Evolutionary conservation across 2,329 filamentous ascomycete genomes (phyloP), one percentile per base, ranked within the genome.

Genomic region (Curvularia verruculosa): DNA sequence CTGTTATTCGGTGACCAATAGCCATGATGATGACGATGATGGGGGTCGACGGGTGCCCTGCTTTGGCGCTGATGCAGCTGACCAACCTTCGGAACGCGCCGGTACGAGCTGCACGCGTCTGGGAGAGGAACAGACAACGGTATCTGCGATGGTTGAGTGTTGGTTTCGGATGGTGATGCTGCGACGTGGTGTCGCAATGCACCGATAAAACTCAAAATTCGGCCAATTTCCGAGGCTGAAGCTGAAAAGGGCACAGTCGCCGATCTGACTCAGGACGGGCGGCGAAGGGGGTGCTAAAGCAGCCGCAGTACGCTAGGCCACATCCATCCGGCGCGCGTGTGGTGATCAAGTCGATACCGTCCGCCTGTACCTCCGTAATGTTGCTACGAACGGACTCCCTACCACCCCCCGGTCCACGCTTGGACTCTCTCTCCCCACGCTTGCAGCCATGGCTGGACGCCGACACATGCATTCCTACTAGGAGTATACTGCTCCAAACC

Each of bases 1-100:
- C 47, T 24, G 63, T 57, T 43, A 69, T 58, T 23, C 63, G 63
- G 51, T 58, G 65, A 53, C 63, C 66, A 57, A 69, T 55, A 48
- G 68, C 59, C 71, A 75, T 75, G 43, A 3, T n/a, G 28, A 2
- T 26, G 24, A n/a, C n/a, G n/a, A n/a, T n/a, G 28, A 34, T 48
- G 58, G 39, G 51, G 55, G 52, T 40, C 4, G 21, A 34, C 53
- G 54, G 57, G 51, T 48, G 49, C 49, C 49, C 49, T 40, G 41
- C 29, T 45, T 45, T 34, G 47, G 24, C 49, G 39, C 34, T 36
- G 37, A 44, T 26, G 39, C 31, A 43, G 31, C 23, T 44, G 45
- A 15, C 44, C 49, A 48, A 26, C 13, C 31, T n/a, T 48, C 50
- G 54, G 54, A 39, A 45, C 46, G 45, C 36, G 23, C 51, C 51